A percentile compares a stretch with the other conserved stretches of the same genome.
Evolutionary conservation across 2,329 filamentous ascomycete genomes (phyloP).

Genomic region (Aureobasidium sp.): DNA sequence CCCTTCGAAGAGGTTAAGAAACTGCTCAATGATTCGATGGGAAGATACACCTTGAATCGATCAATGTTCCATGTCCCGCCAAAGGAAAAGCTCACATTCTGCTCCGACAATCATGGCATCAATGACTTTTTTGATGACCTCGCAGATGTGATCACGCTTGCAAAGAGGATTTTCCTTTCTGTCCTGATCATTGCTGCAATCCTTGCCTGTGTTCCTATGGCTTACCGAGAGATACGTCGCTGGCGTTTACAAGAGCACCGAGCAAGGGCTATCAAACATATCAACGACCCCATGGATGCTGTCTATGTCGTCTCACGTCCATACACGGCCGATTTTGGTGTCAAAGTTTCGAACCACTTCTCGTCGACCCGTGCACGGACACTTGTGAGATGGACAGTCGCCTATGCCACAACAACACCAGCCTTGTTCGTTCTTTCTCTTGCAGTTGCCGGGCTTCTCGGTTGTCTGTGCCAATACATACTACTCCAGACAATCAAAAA

Average conservation of each 20-base stretch:
- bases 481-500: slow-evolving; percentile 67
- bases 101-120: slow-evolving; percentile 76
- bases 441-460: slow-evolving; percentile 72
- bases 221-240: slow-evolving; percentile 68
- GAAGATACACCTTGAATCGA: slow-evolving; percentile 70
- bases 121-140: slow-evolving; percentile 75
- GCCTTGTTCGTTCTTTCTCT: slow-evolving; percentile 83
- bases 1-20: slow-evolving; percentile 78
- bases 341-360: slow-evolving; percentile 62
- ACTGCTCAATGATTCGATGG: slow-evolving; percentile 63
- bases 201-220: slow-evolving; percentile 69
- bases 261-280: slow-evolving; percentile 58
- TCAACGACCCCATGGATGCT: slow-evolving; percentile 76
- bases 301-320: slow-evolving; percentile 83
- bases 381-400: slow-evolving; percentile 72
- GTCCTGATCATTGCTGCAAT: slow-evolving; percentile 66
- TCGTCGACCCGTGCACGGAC: slow-evolving; percentile 59
- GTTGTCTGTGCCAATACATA: slow-evolving; percentile 74
- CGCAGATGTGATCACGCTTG: slow-evolving; percentile 57
- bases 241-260: slow-evolving; percentile 68
- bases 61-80: slow-evolving; percentile 73
- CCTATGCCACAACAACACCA: slow-evolving; percentile 77
- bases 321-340: slow-evolving; percentile 63
- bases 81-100: slow-evolving; percentile 80
- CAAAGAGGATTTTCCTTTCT: slow-evolving; percentile 69